These are phyloP conservation scores for Elongisporangium undulatum DNA, from an alignment of 352 stramenopile species.

Conservation along the genomic window DNA sequence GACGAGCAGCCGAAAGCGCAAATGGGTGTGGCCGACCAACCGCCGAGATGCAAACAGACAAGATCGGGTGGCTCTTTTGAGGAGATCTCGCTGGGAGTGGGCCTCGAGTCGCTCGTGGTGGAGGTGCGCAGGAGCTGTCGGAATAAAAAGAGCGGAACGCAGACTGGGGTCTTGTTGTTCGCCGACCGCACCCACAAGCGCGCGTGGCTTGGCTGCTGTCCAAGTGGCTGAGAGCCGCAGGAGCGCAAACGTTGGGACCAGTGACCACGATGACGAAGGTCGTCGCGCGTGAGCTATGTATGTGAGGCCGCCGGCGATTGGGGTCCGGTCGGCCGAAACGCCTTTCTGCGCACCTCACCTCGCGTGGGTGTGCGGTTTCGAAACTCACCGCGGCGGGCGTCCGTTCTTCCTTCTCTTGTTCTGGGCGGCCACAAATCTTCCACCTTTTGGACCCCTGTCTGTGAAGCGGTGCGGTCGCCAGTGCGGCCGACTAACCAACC, in stretches of 20 bases:
- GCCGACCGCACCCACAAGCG: neutral
- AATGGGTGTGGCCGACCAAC: neutral
- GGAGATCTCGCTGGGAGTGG: neutral
- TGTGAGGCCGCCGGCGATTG: neutral
- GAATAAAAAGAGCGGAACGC: neutral
- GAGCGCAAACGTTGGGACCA: neutral
- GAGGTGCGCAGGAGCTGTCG: neutral
- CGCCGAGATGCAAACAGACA: neutral
- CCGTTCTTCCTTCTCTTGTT: neutral
- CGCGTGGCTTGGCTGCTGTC: neutral
- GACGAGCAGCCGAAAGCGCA: neutral
- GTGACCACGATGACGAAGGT: neutral
- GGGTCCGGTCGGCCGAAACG: neutral
- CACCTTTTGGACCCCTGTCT: neutral
- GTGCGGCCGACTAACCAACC: neutral
- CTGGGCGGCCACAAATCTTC: neutral
- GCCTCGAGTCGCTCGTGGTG: neutral
- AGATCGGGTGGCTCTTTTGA: neutral
- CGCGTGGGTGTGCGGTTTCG: conserved; percentile 2
- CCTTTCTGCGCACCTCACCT: neutral
- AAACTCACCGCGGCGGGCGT: neutral
- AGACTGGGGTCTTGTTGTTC: neutral
- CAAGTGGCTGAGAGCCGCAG: neutral
- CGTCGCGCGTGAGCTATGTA: neutral
- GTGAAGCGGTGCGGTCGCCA: neutral